Conservation (phyloP, 805 yeast species). For the Gaillardinia entomophila region DNA sequence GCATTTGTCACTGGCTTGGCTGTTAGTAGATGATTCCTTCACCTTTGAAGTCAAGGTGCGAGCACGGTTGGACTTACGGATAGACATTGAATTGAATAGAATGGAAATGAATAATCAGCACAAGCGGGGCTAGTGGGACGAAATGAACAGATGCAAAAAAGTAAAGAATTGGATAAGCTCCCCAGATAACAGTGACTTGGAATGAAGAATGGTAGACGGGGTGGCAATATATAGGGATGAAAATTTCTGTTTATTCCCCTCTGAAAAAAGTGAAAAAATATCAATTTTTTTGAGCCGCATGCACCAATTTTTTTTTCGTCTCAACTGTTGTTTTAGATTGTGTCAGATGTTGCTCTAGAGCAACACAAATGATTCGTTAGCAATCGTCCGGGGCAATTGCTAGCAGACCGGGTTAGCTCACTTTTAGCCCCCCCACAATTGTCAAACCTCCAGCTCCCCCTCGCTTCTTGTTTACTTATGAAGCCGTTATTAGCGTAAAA, state of each 20-base stretch:
- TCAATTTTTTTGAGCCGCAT: slow-evolving; percentile 4
- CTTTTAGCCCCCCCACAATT: no score
- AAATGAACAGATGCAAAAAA: not conserved
- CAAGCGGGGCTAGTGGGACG: not conserved
- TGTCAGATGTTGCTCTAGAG: no score
- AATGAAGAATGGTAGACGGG: not conserved
- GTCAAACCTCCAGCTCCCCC: no score
- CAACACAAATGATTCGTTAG: no score
- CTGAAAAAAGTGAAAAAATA: slow-evolving; percentile 1
- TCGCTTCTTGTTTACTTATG: no score
- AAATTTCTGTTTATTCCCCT: not conserved
- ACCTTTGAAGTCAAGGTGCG: slow-evolving; percentile 18
- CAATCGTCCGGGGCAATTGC: no score
- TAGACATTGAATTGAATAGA: slow-evolving; percentile 7
- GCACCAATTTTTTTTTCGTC: not conserved
- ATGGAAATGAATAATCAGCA: slow-evolving; percentile 1
- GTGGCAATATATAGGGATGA: not conserved
- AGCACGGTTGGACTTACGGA: slow-evolving; percentile 29
- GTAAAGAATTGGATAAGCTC: not conserved
- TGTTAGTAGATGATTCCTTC: slow-evolving; percentile 7
- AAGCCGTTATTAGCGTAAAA: no score
- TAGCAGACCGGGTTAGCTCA: no score
- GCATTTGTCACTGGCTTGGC: slow-evolving; percentile 1
- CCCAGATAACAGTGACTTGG: not conserved
- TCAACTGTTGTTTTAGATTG: no score